These are phyloP conservation scores for Arthrobotrys megalospora DNA, from an alignment of 2,329 filamentous ascomycete species.

Conservation along the genomic window DNA sequence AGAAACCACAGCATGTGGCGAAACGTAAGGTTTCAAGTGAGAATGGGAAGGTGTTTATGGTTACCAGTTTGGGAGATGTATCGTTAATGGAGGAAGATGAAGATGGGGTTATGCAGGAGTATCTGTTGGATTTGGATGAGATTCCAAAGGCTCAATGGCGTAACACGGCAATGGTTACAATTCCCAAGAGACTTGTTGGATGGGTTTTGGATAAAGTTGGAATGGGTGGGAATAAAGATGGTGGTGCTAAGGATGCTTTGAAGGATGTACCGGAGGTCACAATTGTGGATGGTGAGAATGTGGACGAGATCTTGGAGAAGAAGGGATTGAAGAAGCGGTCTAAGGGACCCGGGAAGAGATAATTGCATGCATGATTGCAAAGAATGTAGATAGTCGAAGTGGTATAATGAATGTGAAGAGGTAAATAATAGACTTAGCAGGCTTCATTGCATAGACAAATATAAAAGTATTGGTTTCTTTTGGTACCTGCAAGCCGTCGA, in stretches of 20 bases:
- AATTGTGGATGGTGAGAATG: conserved; percentile 68
- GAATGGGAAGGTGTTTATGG: conserved; percentile 94
- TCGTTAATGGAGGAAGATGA: conserved; percentile 94
- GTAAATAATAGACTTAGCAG: conserved; percentile 6
- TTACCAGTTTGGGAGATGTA: conserved; percentile 91
- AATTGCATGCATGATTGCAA: not conserved
- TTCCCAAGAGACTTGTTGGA: conserved; percentile 81
- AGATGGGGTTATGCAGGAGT: conserved; percentile 86
- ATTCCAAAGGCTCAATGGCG: conserved; percentile 81
- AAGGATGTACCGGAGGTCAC: conserved; percentile 64
- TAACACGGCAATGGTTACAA: conserved; percentile 85
- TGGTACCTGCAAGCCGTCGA: not conserved
- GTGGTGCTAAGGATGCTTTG: conserved; percentile 67
- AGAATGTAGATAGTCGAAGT: conserved; percentile 9
- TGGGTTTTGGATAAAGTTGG: conserved; percentile 72
- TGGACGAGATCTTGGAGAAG: conserved; percentile 66
- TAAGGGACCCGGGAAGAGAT: conserved; percentile 39
- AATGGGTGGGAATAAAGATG: conserved; percentile 26
- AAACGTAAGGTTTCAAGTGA: conserved; percentile 87
- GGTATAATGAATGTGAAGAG: conserved; percentile 27
- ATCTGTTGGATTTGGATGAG: conserved; percentile 89
- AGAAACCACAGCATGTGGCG: conserved; percentile 80
- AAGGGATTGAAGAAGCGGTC: conserved; percentile 59
- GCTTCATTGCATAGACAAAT: conserved; percentile 26
- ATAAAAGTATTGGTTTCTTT: conserved; percentile 14